Conservation (phyloP, 1,284 basidiomycete genomes). For the Malassezia furfur region DNA sequence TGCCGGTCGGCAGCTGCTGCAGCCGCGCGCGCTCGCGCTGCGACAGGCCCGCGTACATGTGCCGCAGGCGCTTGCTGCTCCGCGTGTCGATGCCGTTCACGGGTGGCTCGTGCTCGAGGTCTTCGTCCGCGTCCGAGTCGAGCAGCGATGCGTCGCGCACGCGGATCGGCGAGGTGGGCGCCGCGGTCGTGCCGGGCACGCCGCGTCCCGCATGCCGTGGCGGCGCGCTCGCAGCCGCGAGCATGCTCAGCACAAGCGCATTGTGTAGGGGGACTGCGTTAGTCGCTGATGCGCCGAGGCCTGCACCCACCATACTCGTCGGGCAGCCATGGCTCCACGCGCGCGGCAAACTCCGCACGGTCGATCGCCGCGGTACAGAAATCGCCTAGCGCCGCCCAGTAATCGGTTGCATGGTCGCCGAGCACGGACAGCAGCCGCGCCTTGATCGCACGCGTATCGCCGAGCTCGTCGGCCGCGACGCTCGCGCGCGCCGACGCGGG, state of each 20-base stretch:
- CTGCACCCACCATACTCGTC: slow-evolving; percentile 33
- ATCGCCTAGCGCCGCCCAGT: slow-evolving; percentile 49
- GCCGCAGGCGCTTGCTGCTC: slow-evolving; percentile 40
- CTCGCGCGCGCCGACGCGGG: background rate
- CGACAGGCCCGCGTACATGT: slow-evolving; percentile 35
- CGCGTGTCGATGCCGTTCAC: slow-evolving; percentile 15
- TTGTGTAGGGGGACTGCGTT: slow-evolving; percentile 50
- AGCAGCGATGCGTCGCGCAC: slow-evolving; percentile 3
- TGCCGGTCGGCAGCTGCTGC: slow-evolving; percentile 32
- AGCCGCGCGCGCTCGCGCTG: slow-evolving; percentile 37
- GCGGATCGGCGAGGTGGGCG: slow-evolving; percentile 20
- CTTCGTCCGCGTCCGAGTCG: slow-evolving; percentile 25
- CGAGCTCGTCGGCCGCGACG: background rate
- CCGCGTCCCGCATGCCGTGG: slow-evolving; percentile 23
- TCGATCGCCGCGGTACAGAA: slow-evolving; percentile 49
- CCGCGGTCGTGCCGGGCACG: slow-evolving; percentile 12
- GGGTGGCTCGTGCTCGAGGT: slow-evolving; percentile 18
- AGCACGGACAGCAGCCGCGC: slow-evolving; percentile 22
- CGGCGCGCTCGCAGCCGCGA: slow-evolving; percentile 48
- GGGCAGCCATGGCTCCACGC: slow-evolving; percentile 30
- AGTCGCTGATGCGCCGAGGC: too few species aligned
- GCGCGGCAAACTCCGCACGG: slow-evolving; percentile 47
- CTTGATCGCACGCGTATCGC: slow-evolving; percentile 9
- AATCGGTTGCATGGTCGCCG: slow-evolving; percentile 37
- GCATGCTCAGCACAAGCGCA: slow-evolving; percentile 49